Evolutionary conservation across 2,329 filamentous ascomycete genomes (phyloP).

Genomic region (Bipolaris sorokiniana): DNA sequence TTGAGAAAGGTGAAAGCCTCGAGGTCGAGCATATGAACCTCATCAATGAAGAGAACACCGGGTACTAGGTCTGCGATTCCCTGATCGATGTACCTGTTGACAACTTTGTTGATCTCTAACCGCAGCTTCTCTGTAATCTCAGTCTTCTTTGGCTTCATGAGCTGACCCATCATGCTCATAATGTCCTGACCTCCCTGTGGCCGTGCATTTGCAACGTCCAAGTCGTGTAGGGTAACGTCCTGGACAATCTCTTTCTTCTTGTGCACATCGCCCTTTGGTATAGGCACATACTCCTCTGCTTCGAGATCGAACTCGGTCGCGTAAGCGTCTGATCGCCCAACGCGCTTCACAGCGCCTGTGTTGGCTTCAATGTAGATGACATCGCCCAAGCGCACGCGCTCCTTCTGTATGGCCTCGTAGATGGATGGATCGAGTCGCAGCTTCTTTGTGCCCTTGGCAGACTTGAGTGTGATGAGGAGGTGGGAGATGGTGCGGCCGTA

Average conservation of each 20-base stretch:
- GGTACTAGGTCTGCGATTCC: slow-evolving; percentile 98
- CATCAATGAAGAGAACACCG: slow-evolving; percentile 97
- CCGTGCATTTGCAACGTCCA: slow-evolving; percentile 93
- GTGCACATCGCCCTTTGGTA: slow-evolving; percentile 98
- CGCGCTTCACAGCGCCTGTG: slow-evolving; percentile 95
- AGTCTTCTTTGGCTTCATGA: slow-evolving; percentile 99
- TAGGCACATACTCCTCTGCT: slow-evolving; percentile 97
- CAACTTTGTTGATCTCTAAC: slow-evolving; percentile 97
- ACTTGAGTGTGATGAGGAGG: slow-evolving; percentile 91
- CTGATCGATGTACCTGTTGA: slow-evolving; percentile 98
- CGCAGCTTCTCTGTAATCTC: slow-evolving; percentile 98
- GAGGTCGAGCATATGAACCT: slow-evolving; percentile 99
- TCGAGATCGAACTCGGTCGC: slow-evolving; percentile 98
- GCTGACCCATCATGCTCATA: slow-evolving; percentile 99
- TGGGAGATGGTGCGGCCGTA: slow-evolving; percentile 98
- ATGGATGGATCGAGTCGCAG: slow-evolving; percentile 95
- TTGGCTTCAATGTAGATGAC: slow-evolving; percentile 99
- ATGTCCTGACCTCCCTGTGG: slow-evolving; percentile 98
- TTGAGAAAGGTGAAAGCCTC: slow-evolving; percentile 99
- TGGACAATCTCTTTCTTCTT: slow-evolving; percentile 99
- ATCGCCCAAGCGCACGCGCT: slow-evolving; percentile 92
- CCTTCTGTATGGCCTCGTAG: slow-evolving; percentile 99
- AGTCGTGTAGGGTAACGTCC: slow-evolving; percentile 94
- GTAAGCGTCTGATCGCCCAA: slow-evolving; percentile 94
- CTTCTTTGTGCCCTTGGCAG: slow-evolving; percentile 96